Conservation (phyloP, 1,284 basidiomycete genomes). For the Pholiota adiposa region DNA sequence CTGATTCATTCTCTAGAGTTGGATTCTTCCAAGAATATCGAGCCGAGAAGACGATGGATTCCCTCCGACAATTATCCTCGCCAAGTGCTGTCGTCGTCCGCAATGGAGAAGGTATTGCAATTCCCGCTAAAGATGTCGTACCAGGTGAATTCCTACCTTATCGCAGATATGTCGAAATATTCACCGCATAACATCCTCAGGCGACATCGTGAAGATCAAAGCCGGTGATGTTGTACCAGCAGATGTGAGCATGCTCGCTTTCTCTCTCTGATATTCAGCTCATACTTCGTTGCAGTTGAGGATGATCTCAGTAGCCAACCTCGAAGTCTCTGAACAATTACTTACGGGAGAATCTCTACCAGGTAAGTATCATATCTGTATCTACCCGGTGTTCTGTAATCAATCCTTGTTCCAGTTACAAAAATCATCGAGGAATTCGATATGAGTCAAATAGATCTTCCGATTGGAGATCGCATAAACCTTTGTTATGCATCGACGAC, state of each 20-base stretch:
- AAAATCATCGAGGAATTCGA: conserved; percentile 51
- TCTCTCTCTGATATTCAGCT: not conserved
- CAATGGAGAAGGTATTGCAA: conserved; percentile 48
- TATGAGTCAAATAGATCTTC: conserved; percentile 33
- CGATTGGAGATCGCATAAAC: conserved; percentile 62
- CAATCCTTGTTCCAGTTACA: conserved; percentile 36
- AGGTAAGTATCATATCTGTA: conserved; percentile 21
- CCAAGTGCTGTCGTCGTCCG: conserved; percentile 67
- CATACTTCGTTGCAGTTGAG: conserved; percentile 27
- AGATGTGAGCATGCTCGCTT: conserved; percentile 45
- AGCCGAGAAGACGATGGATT: conserved; percentile 63
- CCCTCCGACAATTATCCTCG: conserved; percentile 57
- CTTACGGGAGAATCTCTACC: conserved; percentile 74
- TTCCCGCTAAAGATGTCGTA: conserved; percentile 63
- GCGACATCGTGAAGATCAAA: conserved; percentile 58
- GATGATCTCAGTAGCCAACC: conserved; percentile 39
- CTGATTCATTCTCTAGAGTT: conserved; percentile 31
- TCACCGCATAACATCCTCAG: conserved; percentile 20
- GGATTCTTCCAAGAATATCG: conserved; percentile 59
- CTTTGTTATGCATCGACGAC: conserved; percentile 61
- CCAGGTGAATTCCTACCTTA: conserved; percentile 41
- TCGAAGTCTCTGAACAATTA: conserved; percentile 68
- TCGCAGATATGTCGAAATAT: not conserved
- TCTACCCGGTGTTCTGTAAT: not conserved
- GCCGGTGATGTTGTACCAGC: conserved; percentile 66